A percentile compares a stretch with the other conserved stretches of the same genome.
Conservation (phyloP, 345 rosid species). For the Psidium friedrichsthalianum region DNA sequence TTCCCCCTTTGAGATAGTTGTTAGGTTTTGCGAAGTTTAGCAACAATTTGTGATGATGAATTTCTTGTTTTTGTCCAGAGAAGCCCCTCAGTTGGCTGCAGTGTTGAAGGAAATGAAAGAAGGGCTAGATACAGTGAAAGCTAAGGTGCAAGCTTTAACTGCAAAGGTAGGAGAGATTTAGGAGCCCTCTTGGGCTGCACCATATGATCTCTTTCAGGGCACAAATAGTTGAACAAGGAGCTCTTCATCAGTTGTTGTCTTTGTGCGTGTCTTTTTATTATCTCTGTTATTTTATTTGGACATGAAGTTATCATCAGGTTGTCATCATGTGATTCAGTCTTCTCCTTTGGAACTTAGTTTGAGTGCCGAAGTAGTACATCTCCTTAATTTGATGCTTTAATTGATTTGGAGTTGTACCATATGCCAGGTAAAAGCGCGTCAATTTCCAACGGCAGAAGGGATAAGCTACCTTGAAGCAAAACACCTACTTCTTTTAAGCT, state of each 20-base stretch:
- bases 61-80: slow-evolving; percentile 22
- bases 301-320: background rate
- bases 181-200: background rate
- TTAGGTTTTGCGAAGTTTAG: background rate
- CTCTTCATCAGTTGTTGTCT: background rate
- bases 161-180: slow-evolving; percentile 35
- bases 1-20: background rate
- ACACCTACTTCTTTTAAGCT: slow-evolving; percentile 65
- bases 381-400: background rate
- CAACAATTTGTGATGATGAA: background rate
- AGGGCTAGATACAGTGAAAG: slow-evolving; percentile 59
- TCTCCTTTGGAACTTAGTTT: background rate
- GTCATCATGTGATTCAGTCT: background rate
- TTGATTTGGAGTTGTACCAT: background rate
- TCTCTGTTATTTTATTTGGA: background rate
- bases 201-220: background rate
- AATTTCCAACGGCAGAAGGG: slow-evolving; percentile 64
- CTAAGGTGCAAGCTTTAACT: slow-evolving; percentile 65
- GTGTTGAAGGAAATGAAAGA: slow-evolving; percentile 69
- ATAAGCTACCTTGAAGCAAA: slow-evolving; percentile 89
- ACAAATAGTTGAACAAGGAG: background rate
- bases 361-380: background rate
- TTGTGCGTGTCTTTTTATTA: background rate
- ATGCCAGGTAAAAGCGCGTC: slow-evolving; percentile 62
- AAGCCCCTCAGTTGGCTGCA: slow-evolving; percentile 48